Conservation (phyloP, 2,329 filamentous ascomycete species). For the Dendrostoma leiphaemia region DNA sequence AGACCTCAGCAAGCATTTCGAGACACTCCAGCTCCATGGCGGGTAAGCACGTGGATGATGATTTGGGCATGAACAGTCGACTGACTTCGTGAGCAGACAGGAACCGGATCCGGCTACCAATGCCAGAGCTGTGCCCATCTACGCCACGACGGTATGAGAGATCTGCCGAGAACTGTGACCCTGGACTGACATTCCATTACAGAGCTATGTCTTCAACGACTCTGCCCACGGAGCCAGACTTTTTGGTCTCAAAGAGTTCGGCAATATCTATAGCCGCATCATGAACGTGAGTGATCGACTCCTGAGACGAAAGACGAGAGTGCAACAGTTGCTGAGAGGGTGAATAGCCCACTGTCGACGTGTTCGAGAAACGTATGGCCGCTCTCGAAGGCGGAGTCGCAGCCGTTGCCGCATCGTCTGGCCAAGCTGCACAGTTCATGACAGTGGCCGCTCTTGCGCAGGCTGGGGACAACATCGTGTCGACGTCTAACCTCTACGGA, state of each 20-base stretch:
- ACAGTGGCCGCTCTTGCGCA: slow-evolving; percentile 80
- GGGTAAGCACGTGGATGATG: slow-evolving; percentile 52
- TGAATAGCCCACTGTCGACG: slow-evolving; percentile 84
- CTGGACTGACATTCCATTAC: slow-evolving; percentile 18
- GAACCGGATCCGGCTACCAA: slow-evolving; percentile 79
- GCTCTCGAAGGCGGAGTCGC: slow-evolving; percentile 90
- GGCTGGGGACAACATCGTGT: slow-evolving; percentile 88
- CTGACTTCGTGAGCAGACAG: slow-evolving; percentile 53
- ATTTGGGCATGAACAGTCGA: background rate
- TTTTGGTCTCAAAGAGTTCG: slow-evolving; percentile 94
- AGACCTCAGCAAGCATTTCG: slow-evolving; percentile 63
- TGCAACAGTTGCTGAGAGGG: slow-evolving; percentile 1
- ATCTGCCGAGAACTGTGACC: background rate
- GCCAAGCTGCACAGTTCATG: slow-evolving; percentile 92
- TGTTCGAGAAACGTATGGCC: slow-evolving; percentile 95
- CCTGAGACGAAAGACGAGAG: background rate
- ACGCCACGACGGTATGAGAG: slow-evolving; percentile 71
- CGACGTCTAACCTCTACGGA: slow-evolving; percentile 87
- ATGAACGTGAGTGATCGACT: slow-evolving; percentile 67
- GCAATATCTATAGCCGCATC: slow-evolving; percentile 97
- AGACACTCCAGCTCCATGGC: slow-evolving; percentile 83
- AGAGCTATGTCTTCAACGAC: slow-evolving; percentile 94
- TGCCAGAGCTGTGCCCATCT: slow-evolving; percentile 90
- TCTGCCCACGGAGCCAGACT: slow-evolving; percentile 92
- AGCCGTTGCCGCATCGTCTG: slow-evolving; percentile 80